phyloP scores from a whole-genome alignment of 2,329 filamentous ascomycete genomes.

The Nothopassalora personata region DNA sequence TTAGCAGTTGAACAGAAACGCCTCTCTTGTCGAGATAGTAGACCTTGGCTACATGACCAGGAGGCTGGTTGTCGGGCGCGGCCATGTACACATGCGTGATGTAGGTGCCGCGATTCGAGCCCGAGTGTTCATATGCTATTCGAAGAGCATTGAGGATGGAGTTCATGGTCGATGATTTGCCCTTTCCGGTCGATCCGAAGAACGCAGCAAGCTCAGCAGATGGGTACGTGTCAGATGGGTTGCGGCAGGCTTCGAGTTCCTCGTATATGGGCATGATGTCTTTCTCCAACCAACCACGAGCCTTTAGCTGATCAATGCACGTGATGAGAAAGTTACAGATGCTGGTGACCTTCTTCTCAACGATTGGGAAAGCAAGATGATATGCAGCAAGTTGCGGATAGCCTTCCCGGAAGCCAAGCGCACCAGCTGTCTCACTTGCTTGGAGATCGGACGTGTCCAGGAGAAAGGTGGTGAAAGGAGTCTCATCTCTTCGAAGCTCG shows the following conservation, averaged over 20 bases:
- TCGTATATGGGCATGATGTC: background rate
- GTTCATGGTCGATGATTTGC: slow-evolving; percentile 15
- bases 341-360: background rate
- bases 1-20: background rate
- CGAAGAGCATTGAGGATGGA: slow-evolving; percentile 3
- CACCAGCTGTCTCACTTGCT: background rate
- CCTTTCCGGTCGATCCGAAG: slow-evolving; percentile 15
- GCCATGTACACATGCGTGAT: slow-evolving; percentile 6
- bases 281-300: background rate
- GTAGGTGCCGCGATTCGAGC: slow-evolving; percentile 12
- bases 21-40: background rate
- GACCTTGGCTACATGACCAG: background rate
- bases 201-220: background rate
- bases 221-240: slow-evolving; percentile 4
- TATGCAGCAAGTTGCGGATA: background rate
- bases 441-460: background rate
- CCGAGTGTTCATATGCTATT: slow-evolving; percentile 8
- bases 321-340: background rate
- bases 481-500: background rate
- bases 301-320: background rate
- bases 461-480: background rate
- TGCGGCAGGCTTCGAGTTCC: slow-evolving; percentile 1
- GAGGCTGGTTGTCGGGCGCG: background rate
- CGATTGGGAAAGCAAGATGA: background rate
- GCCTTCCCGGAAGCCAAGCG: background rate